Conservation (phyloP, 495 filamentous ascomycete genomes). For the Penicillium turbatum region DNA sequence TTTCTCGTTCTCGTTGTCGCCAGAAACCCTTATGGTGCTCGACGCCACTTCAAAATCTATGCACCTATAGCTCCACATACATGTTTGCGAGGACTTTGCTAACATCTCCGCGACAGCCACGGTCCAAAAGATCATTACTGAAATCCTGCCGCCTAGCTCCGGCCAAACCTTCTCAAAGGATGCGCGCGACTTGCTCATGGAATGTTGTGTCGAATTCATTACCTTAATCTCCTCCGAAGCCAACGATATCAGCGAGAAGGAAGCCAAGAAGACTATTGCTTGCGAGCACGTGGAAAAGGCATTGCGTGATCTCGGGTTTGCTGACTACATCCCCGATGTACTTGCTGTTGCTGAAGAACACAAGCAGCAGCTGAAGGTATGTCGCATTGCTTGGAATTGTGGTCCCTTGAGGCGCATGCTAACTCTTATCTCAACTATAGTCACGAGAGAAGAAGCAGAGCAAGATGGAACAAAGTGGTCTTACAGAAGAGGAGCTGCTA, state of each 20-base stretch:
- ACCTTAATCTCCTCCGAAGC: slow-evolving; percentile 95
- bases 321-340: slow-evolving; percentile 82
- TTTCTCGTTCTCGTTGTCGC: neutral
- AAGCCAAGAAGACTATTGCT: slow-evolving; percentile 97
- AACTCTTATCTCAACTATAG: slow-evolving; percentile 39
- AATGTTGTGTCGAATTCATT: slow-evolving; percentile 99
- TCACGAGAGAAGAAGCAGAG: slow-evolving; percentile 93
- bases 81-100: slow-evolving; percentile 9
- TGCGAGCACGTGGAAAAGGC: slow-evolving; percentile 95
- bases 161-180: slow-evolving; percentile 84
- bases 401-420: slow-evolving; percentile 7
- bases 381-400: slow-evolving; percentile 8
- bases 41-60: neutral
- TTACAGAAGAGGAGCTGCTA: slow-evolving; percentile 84
- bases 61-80: slow-evolving; percentile 2
- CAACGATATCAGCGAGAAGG: slow-evolving; percentile 96
- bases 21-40: neutral
- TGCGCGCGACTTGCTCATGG: slow-evolving; percentile 89
- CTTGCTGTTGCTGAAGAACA: slow-evolving; percentile 85
- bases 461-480: slow-evolving; percentile 90
- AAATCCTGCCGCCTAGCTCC: slow-evolving; percentile 73
- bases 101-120: slow-evolving; percentile 58
- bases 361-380: slow-evolving; percentile 86
- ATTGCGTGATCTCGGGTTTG: slow-evolving; percentile 81
- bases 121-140: slow-evolving; percentile 94